Conservation (phyloP, 2,329 filamentous ascomycete species). For the Hypoxylon sp. region DNA sequence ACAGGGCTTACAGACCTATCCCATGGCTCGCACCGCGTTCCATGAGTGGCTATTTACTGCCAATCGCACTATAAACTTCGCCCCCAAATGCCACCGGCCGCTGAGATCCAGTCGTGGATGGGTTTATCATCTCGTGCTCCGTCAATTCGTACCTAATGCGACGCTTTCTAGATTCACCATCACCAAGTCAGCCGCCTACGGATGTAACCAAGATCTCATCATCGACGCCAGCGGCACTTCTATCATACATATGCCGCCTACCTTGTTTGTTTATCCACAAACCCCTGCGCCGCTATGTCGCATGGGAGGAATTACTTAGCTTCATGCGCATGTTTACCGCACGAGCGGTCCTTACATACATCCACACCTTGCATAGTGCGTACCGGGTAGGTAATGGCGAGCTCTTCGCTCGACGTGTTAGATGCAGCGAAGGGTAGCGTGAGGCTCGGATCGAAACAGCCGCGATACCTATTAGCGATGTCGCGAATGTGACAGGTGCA, state of each 20-base stretch:
- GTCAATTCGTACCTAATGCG: conserved; percentile 9
- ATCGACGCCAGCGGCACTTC: conserved; percentile 32
- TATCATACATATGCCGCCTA: conserved; percentile 10
- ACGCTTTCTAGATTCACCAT: conserved; percentile 26
- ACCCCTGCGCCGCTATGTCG: conserved; percentile 24
- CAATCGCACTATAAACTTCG: conserved; percentile 21
- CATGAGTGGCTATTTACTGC: conserved; percentile 8
- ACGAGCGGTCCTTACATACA: conserved; percentile 12
- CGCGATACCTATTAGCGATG: conserved; percentile 8
- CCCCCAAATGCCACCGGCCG: conserved; percentile 25
- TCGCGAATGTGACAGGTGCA: conserved; percentile 25
- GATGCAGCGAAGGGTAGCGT: background rate
- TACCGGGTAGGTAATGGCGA: no score
- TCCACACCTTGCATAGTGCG: background rate
- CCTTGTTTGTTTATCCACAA: conserved; percentile 25
- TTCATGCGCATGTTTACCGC: conserved; percentile 8
- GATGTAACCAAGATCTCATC: conserved; percentile 41
- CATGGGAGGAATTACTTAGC: conserved; percentile 14
- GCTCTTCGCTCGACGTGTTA: background rate
- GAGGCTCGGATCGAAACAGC: conserved; percentile 15
- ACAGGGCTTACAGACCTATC: conserved; percentile 12
- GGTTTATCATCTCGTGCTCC: conserved; percentile 3
- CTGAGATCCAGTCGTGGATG: no score
- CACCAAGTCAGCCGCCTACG: conserved; percentile 32
- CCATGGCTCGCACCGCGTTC: conserved; percentile 1